Conservation (phyloP, 208 protist genomes). For the Jaenimonas drosophilae region DNA sequence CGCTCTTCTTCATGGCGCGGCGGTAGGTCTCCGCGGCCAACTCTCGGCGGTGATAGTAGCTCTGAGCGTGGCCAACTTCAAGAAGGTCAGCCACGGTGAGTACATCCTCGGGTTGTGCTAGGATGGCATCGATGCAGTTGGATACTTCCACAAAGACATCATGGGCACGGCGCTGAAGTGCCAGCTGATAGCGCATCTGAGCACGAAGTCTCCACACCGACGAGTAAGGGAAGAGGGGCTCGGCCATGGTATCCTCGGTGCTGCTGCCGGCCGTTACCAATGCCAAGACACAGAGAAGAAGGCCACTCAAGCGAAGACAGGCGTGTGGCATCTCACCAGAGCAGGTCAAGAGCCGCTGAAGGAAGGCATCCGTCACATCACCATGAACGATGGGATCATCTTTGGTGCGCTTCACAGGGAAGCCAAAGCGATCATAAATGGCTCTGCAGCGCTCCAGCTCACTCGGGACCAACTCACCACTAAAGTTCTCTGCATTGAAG, state of each 20-base stretch:
- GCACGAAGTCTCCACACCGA: slow-evolving; percentile 62
- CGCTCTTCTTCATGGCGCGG: slow-evolving; percentile 45
- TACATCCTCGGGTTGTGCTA: slow-evolving; percentile 30
- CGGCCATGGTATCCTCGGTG: neutral
- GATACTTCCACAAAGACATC: slow-evolving; percentile 51
- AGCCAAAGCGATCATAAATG: slow-evolving; percentile 34
- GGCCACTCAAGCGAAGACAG: slow-evolving; percentile 39
- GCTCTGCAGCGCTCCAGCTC: slow-evolving; percentile 33
- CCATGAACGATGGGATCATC: slow-evolving; percentile 4
- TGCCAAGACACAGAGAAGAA: slow-evolving; percentile 54
- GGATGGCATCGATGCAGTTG: slow-evolving; percentile 51
- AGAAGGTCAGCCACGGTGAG: slow-evolving; percentile 54
- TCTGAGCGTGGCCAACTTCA: slow-evolving; percentile 75
- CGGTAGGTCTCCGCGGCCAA: slow-evolving; percentile 56
- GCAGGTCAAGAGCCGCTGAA: slow-evolving; percentile 69
- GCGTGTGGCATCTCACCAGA: slow-evolving; percentile 80
- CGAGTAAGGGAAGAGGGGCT: slow-evolving; percentile 25
- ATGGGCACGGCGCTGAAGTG: slow-evolving; percentile 65
- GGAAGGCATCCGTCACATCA: slow-evolving; percentile 30
- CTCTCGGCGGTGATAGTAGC: slow-evolving; percentile 82
- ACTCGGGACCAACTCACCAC: slow-evolving; percentile 43
- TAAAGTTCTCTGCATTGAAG: slow-evolving; percentile 85
- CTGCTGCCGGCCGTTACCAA: slow-evolving; percentile 16
- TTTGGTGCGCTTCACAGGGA: slow-evolving; percentile 1
- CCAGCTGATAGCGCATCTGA: slow-evolving; percentile 73